Evolutionary conservation across 2,329 filamentous ascomycete genomes (phyloP).

Genomic region (Colletotrichum scovillei): DNA sequence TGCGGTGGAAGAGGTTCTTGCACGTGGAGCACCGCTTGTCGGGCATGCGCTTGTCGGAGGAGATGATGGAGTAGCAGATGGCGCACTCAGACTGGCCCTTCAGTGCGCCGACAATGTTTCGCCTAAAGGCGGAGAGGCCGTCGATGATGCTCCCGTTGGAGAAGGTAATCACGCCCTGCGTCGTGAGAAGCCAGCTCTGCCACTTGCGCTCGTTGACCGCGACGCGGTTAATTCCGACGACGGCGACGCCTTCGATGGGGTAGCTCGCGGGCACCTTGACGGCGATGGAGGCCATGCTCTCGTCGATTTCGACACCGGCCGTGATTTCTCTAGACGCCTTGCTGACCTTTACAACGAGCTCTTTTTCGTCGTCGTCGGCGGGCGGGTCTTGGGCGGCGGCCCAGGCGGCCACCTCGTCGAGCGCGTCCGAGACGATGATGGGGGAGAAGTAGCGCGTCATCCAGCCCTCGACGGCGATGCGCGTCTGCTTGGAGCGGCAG

Average conservation of each 20-base stretch:
- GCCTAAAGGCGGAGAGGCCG: slow-evolving; percentile 84
- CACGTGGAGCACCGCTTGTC: slow-evolving; percentile 93
- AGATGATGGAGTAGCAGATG: slow-evolving; percentile 96
- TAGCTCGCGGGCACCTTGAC: slow-evolving; percentile 85
- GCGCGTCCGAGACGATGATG: slow-evolving; percentile 71
- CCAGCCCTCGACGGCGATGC: slow-evolving; percentile 83
- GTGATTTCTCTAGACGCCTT: slow-evolving; percentile 79
- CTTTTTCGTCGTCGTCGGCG: slow-evolving; percentile 62
- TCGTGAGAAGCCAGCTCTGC: slow-evolving; percentile 89
- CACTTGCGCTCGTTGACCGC: slow-evolving; percentile 92
- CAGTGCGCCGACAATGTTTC: slow-evolving; percentile 87
- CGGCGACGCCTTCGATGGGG: slow-evolving; percentile 82
- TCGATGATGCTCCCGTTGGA: slow-evolving; percentile 90
- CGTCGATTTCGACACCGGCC: slow-evolving; percentile 88
- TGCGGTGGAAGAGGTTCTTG: slow-evolving; percentile 91
- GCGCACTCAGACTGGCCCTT: slow-evolving; percentile 96
- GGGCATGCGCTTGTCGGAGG: slow-evolving; percentile 86
- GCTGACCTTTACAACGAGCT: slow-evolving; percentile 77
- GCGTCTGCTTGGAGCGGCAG: slow-evolving; percentile 83
- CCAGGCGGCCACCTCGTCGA: slow-evolving; percentile 79
- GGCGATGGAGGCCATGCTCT: slow-evolving; percentile 84
- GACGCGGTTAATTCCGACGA: slow-evolving; percentile 83
- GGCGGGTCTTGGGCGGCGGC: slow-evolving; percentile 62
- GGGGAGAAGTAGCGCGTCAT: slow-evolving; percentile 86
- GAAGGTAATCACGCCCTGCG: slow-evolving; percentile 93